Evolutionary conservation across 2,329 filamentous ascomycete genomes (phyloP).

Genomic region (Penicillium sp.): DNA sequence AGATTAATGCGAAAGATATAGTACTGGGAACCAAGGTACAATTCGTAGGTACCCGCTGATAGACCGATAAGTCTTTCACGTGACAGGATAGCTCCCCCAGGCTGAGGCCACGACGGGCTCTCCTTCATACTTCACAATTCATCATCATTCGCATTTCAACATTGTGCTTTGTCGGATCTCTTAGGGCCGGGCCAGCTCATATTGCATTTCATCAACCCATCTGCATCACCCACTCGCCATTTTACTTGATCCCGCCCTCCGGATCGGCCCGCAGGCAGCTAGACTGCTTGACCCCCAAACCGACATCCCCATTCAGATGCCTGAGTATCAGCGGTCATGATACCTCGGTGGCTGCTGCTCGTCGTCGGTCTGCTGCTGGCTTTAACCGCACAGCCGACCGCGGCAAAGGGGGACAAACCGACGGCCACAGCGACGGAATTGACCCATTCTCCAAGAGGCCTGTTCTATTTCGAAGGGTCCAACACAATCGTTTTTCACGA

Average conservation of each 20-base stretch:
- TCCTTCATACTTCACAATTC: conserved; percentile 7
- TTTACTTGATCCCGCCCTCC: conserved; percentile 2
- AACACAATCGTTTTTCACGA: conserved; percentile 79
- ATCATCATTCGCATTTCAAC: conserved; percentile 1
- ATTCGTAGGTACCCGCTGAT: not conserved
- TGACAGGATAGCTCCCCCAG: conserved; percentile 29
- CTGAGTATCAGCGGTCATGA: conserved; percentile 36
- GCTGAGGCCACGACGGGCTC: conserved; percentile 29
- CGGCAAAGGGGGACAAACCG: conserved; percentile 64
- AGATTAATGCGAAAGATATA: not conserved
- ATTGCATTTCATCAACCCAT: not conserved
- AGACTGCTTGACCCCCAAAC: not conserved
- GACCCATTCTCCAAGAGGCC: conserved; percentile 63
- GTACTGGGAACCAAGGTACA: not conserved
- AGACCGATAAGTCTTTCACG: conserved; percentile 23
- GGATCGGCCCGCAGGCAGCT: conserved; percentile 18
- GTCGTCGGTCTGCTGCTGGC: conserved; percentile 55
- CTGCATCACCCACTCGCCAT: not conserved
- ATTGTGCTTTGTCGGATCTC: not conserved
- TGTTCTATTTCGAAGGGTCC: conserved; percentile 91
- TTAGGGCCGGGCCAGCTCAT: not conserved
- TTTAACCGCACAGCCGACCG: conserved; percentile 39
- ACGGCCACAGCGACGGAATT: conserved; percentile 66
- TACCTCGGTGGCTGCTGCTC: conserved; percentile 48
- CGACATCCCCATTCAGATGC: conserved; percentile 28